A percentile compares a stretch with the other conserved stretches of the same genome.
Evolutionary conservation across 2,329 filamentous ascomycete species (phyloP).

Genomic region (Sordariomycetes sp.): DNA sequence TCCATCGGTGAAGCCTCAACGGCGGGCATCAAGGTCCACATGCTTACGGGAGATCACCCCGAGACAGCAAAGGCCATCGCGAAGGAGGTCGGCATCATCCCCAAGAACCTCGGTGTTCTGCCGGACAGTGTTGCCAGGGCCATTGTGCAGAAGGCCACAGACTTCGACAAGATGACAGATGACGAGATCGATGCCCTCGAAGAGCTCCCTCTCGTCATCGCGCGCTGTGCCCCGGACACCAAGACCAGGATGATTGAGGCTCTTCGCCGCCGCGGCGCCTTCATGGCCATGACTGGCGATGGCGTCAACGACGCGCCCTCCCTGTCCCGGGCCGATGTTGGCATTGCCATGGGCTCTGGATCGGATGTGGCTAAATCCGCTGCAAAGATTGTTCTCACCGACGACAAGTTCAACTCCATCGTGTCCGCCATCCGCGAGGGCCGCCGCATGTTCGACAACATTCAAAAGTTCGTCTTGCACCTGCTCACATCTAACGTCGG

Average conservation of each 20-base stretch:
- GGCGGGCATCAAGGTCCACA: constrained; percentile 72
- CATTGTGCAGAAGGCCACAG: constrained; percentile 65
- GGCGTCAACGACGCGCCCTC: constrained; percentile 64
- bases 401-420: constrained; percentile 66
- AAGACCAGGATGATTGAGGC: constrained; percentile 71
- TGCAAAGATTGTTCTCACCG: constrained; percentile 58
- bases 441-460: constrained; percentile 63
- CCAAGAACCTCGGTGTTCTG: constrained; percentile 48
- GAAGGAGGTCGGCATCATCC: constrained; percentile 69
- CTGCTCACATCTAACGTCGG: constrained; percentile 75
- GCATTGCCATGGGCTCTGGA: constrained; percentile 63
- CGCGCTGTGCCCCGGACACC: constrained; percentile 60
- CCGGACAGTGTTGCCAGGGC: constrained; percentile 54
- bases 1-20: constrained; percentile 62
- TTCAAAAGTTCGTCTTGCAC: constrained; percentile 73
- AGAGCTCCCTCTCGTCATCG: constrained; percentile 57
- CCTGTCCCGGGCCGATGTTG: constrained; percentile 58
- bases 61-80: constrained; percentile 73
- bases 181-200: constrained; percentile 54
- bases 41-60: constrained; percentile 77
- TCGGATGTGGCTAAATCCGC: constrained; percentile 65
- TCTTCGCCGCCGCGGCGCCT: constrained; percentile 55
- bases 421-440: constrained; percentile 65
- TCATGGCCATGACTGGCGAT: constrained; percentile 64
- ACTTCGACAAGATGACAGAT: constrained; percentile 65